phyloP scores from a whole-genome alignment of 352 stramenopile genomes.

The Elongisporangium undulatum region DNA sequence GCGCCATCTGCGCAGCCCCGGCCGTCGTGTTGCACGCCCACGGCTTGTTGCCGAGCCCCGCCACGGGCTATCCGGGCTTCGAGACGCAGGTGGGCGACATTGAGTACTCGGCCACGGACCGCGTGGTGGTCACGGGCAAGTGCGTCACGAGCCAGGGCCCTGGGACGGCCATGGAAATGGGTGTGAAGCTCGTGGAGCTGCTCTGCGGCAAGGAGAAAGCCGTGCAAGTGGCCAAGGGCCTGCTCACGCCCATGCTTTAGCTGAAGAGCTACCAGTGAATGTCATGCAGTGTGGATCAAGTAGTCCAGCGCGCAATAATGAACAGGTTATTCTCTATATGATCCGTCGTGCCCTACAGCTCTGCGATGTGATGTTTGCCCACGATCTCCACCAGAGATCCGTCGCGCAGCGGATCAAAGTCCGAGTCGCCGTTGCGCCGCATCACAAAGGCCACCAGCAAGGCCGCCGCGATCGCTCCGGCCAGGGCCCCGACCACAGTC shows the following conservation, averaged over 20 bases:
- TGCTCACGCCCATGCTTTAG: constrained; percentile 29
- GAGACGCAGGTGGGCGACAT: constrained; percentile 52
- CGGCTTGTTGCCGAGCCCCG: constrained; percentile 40
- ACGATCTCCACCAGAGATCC: constrained; percentile 4
- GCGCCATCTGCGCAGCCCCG: constrained; percentile 72
- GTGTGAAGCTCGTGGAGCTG: constrained; percentile 76
- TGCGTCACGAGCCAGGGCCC: constrained; percentile 79
- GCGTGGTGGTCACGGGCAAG: constrained; percentile 65
- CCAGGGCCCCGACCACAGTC: too few species aligned
- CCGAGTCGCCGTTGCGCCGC: not conserved
- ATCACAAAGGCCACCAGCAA: too few species aligned
- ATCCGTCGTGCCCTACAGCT: constrained; percentile 3
- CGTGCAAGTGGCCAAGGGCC: constrained; percentile 45
- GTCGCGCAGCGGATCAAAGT: constrained; percentile 2
- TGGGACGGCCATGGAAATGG: constrained; percentile 79
- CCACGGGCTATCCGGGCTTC: constrained; percentile 69
- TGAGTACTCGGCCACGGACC: constrained; percentile 37
- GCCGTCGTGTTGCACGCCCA: constrained; percentile 66
- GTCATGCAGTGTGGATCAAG: not conserved
- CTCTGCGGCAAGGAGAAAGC: constrained; percentile 62
- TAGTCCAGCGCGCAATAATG: not conserved
- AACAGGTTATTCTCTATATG: not conserved
- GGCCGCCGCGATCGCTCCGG: not conserved
- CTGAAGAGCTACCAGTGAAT: constrained; percentile 2
- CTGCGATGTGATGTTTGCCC: constrained; percentile 8